Base-by-base conservation (phyloP, 768 basidiomycete species). In the Rhizopogon roseolus region DNA sequence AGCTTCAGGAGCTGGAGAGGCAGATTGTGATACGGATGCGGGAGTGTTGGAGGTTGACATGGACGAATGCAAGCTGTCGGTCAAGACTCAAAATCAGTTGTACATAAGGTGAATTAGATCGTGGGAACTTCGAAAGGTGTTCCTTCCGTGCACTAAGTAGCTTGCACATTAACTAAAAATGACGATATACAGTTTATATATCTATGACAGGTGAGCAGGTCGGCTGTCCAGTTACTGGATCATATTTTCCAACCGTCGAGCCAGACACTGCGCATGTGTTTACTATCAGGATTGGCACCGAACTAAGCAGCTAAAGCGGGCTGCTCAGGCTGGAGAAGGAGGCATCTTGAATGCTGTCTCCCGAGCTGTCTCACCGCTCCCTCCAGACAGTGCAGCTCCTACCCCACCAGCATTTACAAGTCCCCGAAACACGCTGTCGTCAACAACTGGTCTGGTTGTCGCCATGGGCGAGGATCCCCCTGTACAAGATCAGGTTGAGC, bases 221-320 rank as follows among this genome's bases (percentile, higher is more conserved):
- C 43, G 48, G 28, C 40, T 38, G 7, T 42, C 16, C 32, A 49
- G 14, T 46, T 7, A 6, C 27, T 50, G 37, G 16, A 53, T 44
- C 19, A 39, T 58, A 27, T 55, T 54, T 25, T 19, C 42, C 32
- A 52, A 56, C 49, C 38, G 22, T 49, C 52, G 28, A 34, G 10
- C 41, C 66, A 93, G 96, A 70, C 92, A 97, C 68, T 94, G 95
- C 70, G 81, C 80, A 17, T 93, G 91, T 64, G 81, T 98, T 43
- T 98, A 96, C 73, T 97, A 98, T 67, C 93, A 97, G 60, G 92
- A 96, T 67, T 96, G 93, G 90, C 87, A 95, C 62, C 83, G 92
- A 48, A 85, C 85, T 0, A 84, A 79, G 50, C 79, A 85, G 32
- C 84, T 86, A 29, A 86, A 83, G 67, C 79, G 81, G 39, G 90